phyloP scores from a whole-genome alignment of 2,329 filamentous ascomycete genomes.

The Aspergillus sergii region DNA sequence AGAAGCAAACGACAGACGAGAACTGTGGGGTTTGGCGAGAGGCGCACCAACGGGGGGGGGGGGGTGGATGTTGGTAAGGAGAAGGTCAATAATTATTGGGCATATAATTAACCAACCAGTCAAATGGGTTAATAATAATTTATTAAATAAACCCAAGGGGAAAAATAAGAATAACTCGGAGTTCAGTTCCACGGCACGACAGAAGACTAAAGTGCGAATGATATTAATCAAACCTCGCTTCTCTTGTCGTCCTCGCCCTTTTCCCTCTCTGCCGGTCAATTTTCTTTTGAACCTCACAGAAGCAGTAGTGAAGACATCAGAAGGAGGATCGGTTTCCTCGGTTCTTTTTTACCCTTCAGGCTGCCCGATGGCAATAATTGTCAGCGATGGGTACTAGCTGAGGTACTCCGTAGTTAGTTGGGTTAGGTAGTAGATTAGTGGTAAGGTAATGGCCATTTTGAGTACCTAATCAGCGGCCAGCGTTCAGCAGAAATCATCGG shows the following conservation, averaged over 20 bases:
- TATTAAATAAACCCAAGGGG: background rate
- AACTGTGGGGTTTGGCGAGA: slow-evolving; percentile 6
- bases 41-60: slow-evolving; percentile 1
- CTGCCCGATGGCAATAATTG: background rate
- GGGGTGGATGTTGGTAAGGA: slow-evolving; percentile 3
- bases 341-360: background rate
- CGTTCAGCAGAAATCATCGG: background rate
- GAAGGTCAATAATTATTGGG: slow-evolving; percentile 3
- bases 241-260: background rate
- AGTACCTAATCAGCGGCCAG: slow-evolving; percentile 4
- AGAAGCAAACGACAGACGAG: background rate
- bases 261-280: background rate
- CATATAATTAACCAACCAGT: slow-evolving; percentile 2
- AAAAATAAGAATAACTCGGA: background rate
- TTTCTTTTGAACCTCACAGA: background rate
- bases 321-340: background rate
- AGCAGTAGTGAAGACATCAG: background rate
- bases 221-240: background rate
- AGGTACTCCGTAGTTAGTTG: background rate
- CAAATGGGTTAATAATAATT: background rate
- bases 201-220: background rate
- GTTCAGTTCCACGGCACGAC: background rate
- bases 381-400: background rate
- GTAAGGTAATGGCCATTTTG: slow-evolving; percentile 4
- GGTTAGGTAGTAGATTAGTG: background rate